Evolutionary conservation across 2,329 filamentous ascomycete genomes (phyloP).

Genomic region (Dryadomyces sulphureus): DNA sequence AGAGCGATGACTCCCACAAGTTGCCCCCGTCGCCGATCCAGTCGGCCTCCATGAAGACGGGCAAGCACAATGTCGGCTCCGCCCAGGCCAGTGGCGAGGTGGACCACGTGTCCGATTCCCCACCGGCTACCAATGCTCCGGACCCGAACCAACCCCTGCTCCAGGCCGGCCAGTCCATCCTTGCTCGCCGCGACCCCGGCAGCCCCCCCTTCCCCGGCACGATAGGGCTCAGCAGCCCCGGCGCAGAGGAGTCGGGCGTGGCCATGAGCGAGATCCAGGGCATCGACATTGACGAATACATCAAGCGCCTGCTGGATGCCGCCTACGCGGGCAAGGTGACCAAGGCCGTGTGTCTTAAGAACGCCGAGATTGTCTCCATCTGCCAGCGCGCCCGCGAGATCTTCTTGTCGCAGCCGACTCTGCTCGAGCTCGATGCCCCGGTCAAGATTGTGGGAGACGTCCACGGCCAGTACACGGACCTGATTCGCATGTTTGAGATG

Average conservation of each 20-base stretch:
- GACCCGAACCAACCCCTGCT: slow-evolving; percentile 35
- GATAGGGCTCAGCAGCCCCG: slow-evolving; percentile 12
- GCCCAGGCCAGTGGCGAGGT: slow-evolving; percentile 83
- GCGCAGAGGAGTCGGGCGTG: slow-evolving; percentile 30
- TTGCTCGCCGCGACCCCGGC: slow-evolving; percentile 64
- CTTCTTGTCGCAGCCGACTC: slow-evolving; percentile 78
- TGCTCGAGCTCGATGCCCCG: slow-evolving; percentile 82
- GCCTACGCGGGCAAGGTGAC: slow-evolving; percentile 95
- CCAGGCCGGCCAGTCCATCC: slow-evolving; percentile 74
- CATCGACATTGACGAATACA: slow-evolving; percentile 93
- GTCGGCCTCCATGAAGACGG: slow-evolving; percentile 55
- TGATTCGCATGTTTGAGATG: slow-evolving; percentile 97
- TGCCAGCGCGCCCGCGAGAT: slow-evolving; percentile 80
- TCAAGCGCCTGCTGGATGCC: slow-evolving; percentile 82
- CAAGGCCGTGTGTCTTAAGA: slow-evolving; percentile 93
- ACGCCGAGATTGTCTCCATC: slow-evolving; percentile 90
- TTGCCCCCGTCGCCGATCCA: slow-evolving; percentile 79
- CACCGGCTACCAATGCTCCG: slow-evolving; percentile 52
- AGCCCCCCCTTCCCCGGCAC: slow-evolving; percentile 35
- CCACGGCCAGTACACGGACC: slow-evolving; percentile 89
- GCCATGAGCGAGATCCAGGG: slow-evolving; percentile 85
- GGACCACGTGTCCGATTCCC: slow-evolving; percentile 83
- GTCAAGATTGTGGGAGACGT: slow-evolving; percentile 98
- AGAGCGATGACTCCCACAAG: slow-evolving; percentile 31
- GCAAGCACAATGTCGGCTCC: slow-evolving; percentile 63